phyloP scores from a whole-genome alignment of 1,284 basidiomycete species.

The Phylloporus sp. region DNA sequence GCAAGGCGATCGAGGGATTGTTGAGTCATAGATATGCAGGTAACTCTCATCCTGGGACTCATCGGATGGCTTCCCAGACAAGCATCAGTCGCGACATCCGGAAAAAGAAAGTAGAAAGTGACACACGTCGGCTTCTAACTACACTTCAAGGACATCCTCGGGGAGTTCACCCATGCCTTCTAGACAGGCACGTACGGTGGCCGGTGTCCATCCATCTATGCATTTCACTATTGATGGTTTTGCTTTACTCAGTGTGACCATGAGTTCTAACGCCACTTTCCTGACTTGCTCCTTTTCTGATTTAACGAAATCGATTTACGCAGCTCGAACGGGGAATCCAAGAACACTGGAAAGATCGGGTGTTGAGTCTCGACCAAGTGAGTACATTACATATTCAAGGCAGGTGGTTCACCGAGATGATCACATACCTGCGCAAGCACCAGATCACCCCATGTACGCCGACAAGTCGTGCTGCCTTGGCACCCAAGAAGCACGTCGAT shows the following conservation, averaged over 20 bases:
- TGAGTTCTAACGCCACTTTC: conserved; percentile 75
- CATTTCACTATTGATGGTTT: conserved; percentile 71
- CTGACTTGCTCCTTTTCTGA: conserved; percentile 66
- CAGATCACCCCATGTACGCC: too few species aligned
- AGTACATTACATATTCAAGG: too few species aligned
- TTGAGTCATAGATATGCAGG: conserved; percentile 79
- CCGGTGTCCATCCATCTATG: conserved; percentile 71
- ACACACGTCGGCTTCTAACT: conserved; percentile 79
- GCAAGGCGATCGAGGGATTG: conserved; percentile 81
- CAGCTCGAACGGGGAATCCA: too few species aligned
- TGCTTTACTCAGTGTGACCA: conserved; percentile 78
- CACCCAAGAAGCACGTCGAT: too few species aligned
- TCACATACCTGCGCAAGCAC: too few species aligned
- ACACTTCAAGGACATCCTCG: conserved; percentile 64
- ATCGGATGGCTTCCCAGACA: conserved; percentile 52
- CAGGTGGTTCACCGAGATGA: too few species aligned
- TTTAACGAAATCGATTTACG: too few species aligned
- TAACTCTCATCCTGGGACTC: conserved; percentile 71
- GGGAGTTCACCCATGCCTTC: conserved; percentile 84
- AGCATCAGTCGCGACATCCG: conserved; percentile 9
- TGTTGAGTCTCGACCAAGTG: too few species aligned
- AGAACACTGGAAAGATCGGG: too few species aligned
- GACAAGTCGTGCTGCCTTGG: too few species aligned
- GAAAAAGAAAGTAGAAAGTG: not conserved
- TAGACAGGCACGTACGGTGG: conserved; percentile 74